Percentiles rank a stretch among this genome's conserved stretches.
Conservation (phyloP, 1,139 yeast genomes). For the Hanseniaspora sp. region DNA sequence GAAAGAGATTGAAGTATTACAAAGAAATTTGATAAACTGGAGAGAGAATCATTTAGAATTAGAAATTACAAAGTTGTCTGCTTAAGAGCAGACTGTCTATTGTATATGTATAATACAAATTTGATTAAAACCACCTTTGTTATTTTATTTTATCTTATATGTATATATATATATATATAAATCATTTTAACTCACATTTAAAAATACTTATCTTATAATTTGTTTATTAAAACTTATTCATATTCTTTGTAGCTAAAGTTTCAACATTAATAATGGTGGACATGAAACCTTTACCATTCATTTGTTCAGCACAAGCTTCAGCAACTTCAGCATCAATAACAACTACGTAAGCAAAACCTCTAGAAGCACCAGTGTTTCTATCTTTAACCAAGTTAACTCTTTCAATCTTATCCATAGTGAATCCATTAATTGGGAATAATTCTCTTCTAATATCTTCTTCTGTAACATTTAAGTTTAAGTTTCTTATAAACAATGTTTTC, state of each 20-base stretch:
- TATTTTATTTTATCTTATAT: too few relatives aligned
- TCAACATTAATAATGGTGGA: constrained; percentile 77
- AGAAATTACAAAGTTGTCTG: constrained; percentile 51
- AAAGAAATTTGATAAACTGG: constrained; percentile 40
- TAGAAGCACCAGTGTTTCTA: constrained; percentile 86
- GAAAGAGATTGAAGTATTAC: constrained; percentile 50
- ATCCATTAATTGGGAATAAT: constrained; percentile 43
- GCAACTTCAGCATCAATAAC: constrained; percentile 63
- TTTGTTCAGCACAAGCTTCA: constrained; percentile 60
- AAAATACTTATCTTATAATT: constrained; percentile 21
- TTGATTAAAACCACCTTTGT: too few relatives aligned
- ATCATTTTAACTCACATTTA: constrained; percentile 32
- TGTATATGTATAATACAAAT: constrained; percentile 49
- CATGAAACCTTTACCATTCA: constrained; percentile 89
- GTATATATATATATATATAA: constrained; percentile 61
- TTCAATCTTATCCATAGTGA: constrained; percentile 46
- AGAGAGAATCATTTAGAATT: constrained; percentile 48
- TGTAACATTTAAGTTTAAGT: constrained; percentile 74
- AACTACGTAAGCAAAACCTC: constrained; percentile 95
- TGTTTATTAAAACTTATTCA: constrained; percentile 24
- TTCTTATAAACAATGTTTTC: constrained; percentile 81
- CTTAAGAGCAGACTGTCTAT: constrained; percentile 50
- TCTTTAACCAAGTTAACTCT: constrained; percentile 81
- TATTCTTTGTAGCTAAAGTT: constrained; percentile 38
- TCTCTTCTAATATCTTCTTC: constrained; percentile 71